phyloP scores from a whole-genome alignment of 352 stramenopile genomes.

The Thalassiosira oceanica region DNA sequence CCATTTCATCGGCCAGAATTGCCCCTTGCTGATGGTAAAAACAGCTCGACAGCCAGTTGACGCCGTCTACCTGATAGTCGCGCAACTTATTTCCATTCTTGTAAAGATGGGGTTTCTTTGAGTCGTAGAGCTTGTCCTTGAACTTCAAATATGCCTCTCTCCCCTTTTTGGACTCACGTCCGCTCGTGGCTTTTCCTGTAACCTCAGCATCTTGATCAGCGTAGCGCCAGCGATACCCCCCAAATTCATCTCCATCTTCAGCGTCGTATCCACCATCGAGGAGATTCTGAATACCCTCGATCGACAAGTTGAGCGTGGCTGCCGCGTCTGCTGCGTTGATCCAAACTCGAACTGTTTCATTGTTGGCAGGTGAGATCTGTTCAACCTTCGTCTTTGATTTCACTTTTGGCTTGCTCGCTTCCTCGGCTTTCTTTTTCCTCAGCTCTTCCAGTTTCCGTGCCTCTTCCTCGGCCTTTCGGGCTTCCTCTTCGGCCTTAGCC shows the following conservation, averaged over 20 bases:
- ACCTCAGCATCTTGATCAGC: conserved; percentile 68
- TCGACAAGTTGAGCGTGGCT: conserved; percentile 70
- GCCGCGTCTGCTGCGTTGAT: conserved; percentile 34
- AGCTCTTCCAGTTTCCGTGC: conserved; percentile 24
- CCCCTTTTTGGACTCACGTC: conserved; percentile 69
- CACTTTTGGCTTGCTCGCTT: conserved; percentile 62
- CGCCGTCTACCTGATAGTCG: conserved; percentile 98
- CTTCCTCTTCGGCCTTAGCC: conserved; percentile 23
- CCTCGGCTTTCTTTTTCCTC: conserved; percentile 39
- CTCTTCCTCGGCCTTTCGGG: conserved; percentile 22
- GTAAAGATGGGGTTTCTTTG: conserved; percentile 72
- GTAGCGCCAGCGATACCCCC: conserved; percentile 78
- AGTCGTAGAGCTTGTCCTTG: conserved; percentile 75
- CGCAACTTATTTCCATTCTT: conserved; percentile 89
- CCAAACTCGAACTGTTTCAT: conserved; percentile 61
- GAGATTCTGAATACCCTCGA: conserved; percentile 66
- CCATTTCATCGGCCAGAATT: conserved; percentile 99
- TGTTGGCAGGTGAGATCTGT: conserved; percentile 66
- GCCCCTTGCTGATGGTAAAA: conserved; percentile 95
- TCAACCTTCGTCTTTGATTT: conserved; percentile 80
- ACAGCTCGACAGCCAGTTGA: conserved; percentile 99
- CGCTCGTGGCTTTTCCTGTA: conserved; percentile 49
- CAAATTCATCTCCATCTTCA: conserved; percentile 79
- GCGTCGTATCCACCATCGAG: conserved; percentile 75
- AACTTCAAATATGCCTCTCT: conserved; percentile 79